Evolutionary conservation across 139 green algal species (phyloP).

Genomic region (Micractinium sp.): DNA sequence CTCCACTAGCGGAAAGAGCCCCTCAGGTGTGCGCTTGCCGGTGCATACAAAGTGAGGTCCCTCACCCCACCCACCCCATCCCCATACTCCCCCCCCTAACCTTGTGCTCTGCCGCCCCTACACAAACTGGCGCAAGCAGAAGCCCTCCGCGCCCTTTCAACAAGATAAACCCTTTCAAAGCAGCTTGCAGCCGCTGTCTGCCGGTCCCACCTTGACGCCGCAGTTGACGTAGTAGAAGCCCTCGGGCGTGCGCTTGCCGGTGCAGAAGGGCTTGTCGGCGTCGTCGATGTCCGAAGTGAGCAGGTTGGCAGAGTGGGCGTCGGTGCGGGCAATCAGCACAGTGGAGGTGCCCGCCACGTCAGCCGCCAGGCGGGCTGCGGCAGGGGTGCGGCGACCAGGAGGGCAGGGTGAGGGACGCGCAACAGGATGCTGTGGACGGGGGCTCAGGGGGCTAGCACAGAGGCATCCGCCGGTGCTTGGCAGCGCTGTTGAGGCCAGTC

Average conservation of each 20-base stretch:
- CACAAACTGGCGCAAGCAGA: too few relatives aligned
- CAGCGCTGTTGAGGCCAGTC: too few relatives aligned
- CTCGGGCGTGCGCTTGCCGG: slow-evolving; percentile 83
- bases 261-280: slow-evolving; percentile 82
- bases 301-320: slow-evolving; percentile 79
- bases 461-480: too few relatives aligned
- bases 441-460: too few relatives aligned
- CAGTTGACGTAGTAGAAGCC: slow-evolving; percentile 81
- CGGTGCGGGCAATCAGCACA: slow-evolving; percentile 83
- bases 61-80: too few relatives aligned
- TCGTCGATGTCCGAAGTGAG: slow-evolving; percentile 88
- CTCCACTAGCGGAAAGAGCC: too few relatives aligned
- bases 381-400: not conserved
- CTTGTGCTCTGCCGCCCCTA: too few relatives aligned
- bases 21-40: too few relatives aligned
- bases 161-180: not conserved
- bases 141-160: not conserved
- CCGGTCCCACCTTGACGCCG: slow-evolving; percentile 70
- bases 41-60: too few relatives aligned
- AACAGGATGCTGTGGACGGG: not conserved
- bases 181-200: not conserved
- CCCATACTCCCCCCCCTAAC: not conserved
- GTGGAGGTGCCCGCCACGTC: slow-evolving; percentile 78
- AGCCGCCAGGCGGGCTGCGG: slow-evolving; percentile 74
- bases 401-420: not conserved